Evolutionary conservation across 257 asterid species (phyloP), one percentile per base, ranked within the genome.

Genomic region (Solanum medicagineum): DNA sequence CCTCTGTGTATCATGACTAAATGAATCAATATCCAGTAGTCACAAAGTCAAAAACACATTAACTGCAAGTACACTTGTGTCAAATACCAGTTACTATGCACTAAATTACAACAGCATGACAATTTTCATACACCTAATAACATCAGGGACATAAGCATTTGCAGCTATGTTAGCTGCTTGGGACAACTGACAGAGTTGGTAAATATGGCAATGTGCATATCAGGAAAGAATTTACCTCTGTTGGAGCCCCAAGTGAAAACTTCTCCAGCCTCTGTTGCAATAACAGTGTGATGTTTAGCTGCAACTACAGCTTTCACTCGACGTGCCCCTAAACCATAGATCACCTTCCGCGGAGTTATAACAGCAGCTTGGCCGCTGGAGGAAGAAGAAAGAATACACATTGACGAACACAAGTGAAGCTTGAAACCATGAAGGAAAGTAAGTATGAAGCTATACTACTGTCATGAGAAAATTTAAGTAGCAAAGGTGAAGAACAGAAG

Each of bases 361-460:
- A 97, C 97, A 22, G 99, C 99, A 89, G 99, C 99, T 90, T 97
- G 99, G 87, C 99, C 99, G 86, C 99, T 97, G 92, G 84, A 91
- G 51, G 77, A 47, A 69, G 26, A 69, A 44, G 53, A 69, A 49
- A 14, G 9, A 84, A 84, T 24, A 26, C 55, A 12, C 22, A 69
- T 32, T 32, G 29, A 32, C 63, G 68, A 13, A 51, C 16, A 49
- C 55, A 26, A 10, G 26, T 16, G 82, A 77, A 16, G 22, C 47
- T 51, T 77, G 63, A 74, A 13, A 45, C 40, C n/a, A 44, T 12
- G 20, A 51, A 49, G 32, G 62, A 15, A 75, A 49, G 22, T 24
- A 24, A 51, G 45, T 15, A 77, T 77, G 82, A 77, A 51, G 24
- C 60, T 24, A 51, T 51, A 51, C 45, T 51, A 26, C 82, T 51